Evolutionary conservation across 805 yeast species (phyloP).

Genomic region (Starmerella riodocensis): DNA sequence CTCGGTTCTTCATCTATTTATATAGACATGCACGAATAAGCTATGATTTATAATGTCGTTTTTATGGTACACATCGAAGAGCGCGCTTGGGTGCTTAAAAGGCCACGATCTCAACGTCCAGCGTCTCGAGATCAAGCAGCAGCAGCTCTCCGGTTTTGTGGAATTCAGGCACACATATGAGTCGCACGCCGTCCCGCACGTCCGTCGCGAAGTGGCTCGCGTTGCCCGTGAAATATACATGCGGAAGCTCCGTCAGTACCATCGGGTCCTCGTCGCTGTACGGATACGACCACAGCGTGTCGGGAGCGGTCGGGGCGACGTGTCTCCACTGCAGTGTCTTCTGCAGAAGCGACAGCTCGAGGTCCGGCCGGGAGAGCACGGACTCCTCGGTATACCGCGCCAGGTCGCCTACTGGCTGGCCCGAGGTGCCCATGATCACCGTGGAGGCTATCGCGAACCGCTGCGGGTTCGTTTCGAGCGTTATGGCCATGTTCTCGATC

Average conservation of each 20-base stretch:
- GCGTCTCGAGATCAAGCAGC: slow-evolving; percentile 43
- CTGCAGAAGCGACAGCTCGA: slow-evolving; percentile 44
- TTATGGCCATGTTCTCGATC: slow-evolving; percentile 30
- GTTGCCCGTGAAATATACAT: slow-evolving; percentile 76
- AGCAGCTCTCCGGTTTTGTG: slow-evolving; percentile 50
- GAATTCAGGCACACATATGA: slow-evolving; percentile 63
- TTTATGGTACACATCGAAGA: too few relatives aligned
- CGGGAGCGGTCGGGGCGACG: slow-evolving; percentile 89
- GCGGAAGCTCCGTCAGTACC: slow-evolving; percentile 61
- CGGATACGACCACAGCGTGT: slow-evolving; percentile 84
- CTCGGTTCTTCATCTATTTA: too few relatives aligned
- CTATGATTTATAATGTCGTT: neutral
- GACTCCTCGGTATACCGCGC: slow-evolving; percentile 38
- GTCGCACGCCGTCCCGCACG: slow-evolving; percentile 29
- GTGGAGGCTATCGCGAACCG: slow-evolving; percentile 39
- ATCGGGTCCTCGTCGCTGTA: slow-evolving; percentile 69
- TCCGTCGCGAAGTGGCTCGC: slow-evolving; percentile 44
- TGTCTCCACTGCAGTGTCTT: slow-evolving; percentile 72
- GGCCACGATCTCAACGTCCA: slow-evolving; percentile 40
- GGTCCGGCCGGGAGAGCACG: slow-evolving; percentile 2
- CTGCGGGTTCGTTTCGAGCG: slow-evolving; percentile 56
- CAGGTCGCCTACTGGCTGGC: slow-evolving; percentile 74
- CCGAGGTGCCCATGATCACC: slow-evolving; percentile 59
- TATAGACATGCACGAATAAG: too few relatives aligned
- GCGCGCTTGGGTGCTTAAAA: too few relatives aligned